Conservation (phyloP, 2,329 filamentous ascomycete genomes). For the Aspergillus sp. region DNA sequence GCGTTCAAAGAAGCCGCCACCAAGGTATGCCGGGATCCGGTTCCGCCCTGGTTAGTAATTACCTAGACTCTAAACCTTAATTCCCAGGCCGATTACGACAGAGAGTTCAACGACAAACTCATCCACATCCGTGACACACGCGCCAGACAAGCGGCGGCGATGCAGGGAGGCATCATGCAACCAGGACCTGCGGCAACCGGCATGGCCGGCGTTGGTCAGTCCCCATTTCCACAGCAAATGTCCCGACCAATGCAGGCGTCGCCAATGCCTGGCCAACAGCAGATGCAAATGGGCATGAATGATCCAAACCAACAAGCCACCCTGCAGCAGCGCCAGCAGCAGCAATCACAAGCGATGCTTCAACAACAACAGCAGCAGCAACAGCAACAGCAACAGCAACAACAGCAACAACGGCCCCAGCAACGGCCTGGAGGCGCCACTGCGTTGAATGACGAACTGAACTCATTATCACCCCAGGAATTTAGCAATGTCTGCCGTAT, state of each 20-base stretch:
- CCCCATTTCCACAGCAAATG: conserved; percentile 51
- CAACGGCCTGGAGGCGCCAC: conserved; percentile 29
- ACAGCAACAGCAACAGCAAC: conserved; percentile 25
- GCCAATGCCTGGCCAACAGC: conserved; percentile 44
- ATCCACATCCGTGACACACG: conserved; percentile 46
- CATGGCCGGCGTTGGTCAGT: conserved; percentile 36
- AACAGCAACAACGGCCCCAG: conserved; percentile 30
- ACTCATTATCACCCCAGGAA: conserved; percentile 41
- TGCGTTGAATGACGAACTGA: conserved; percentile 36
- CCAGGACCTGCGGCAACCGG: conserved; percentile 33
- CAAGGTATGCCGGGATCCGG: conserved; percentile 23
- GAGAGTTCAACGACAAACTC: conserved; percentile 46
- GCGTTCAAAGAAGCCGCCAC: conserved; percentile 44
- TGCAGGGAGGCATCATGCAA: conserved; percentile 42
- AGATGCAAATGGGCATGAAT: conserved; percentile 38
- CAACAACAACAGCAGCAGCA: conserved; percentile 31
- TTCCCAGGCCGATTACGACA: conserved; percentile 43
- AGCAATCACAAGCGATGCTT: conserved; percentile 16
- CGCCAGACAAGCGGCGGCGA: conserved; percentile 42
- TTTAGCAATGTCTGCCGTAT: conserved; percentile 46
- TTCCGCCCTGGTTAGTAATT: neutral
- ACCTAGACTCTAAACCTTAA: neutral
- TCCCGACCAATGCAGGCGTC: conserved; percentile 53
- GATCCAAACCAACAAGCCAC: conserved; percentile 32
- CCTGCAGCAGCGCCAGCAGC: conserved; percentile 38